Evolutionary conservation across 306 rosid genomes (phyloP).

Genomic region (Sindora glabra): DNA sequence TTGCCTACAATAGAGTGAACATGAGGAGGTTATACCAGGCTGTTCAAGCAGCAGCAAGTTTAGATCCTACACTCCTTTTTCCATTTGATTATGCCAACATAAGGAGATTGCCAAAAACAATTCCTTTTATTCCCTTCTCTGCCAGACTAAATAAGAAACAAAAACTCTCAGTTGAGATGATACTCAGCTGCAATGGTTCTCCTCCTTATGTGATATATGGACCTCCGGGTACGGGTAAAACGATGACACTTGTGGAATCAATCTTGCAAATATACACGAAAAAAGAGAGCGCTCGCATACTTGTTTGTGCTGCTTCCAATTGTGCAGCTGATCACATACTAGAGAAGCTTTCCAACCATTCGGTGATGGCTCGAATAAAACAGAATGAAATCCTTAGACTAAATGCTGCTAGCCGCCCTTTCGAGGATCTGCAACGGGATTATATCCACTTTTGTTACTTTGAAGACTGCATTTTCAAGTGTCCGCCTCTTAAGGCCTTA

Average conservation of each 20-base stretch:
- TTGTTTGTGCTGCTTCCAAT: conserved; percentile 58
- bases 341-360: conserved; percentile 26
- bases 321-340: conserved; percentile 54
- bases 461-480: conserved; percentile 27
- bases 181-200: conserved; percentile 47
- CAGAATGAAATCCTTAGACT: conserved; percentile 45
- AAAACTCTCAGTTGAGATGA: conserved; percentile 29
- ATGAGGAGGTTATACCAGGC: conserved; percentile 56
- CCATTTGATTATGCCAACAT: conserved; percentile 28
- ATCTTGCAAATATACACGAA: conserved; percentile 39
- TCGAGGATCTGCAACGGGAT: conserved; percentile 33
- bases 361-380: neutral
- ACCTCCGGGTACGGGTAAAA: conserved; percentile 66
- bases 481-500: conserved; percentile 31
- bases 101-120: conserved; percentile 29
- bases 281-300: conserved; percentile 27
- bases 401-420: conserved; percentile 37
- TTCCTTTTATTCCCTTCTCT: conserved; percentile 28
- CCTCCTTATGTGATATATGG: conserved; percentile 57
- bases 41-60: conserved; percentile 22
- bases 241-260: conserved; percentile 49
- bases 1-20: conserved; percentile 35
- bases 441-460: conserved; percentile 30
- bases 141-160: conserved; percentile 39
- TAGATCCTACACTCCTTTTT: conserved; percentile 30